These are phyloP conservation scores for Coffea canephora DNA, from an alignment of 257 asterid species.

Conservation along the genomic window DNA sequence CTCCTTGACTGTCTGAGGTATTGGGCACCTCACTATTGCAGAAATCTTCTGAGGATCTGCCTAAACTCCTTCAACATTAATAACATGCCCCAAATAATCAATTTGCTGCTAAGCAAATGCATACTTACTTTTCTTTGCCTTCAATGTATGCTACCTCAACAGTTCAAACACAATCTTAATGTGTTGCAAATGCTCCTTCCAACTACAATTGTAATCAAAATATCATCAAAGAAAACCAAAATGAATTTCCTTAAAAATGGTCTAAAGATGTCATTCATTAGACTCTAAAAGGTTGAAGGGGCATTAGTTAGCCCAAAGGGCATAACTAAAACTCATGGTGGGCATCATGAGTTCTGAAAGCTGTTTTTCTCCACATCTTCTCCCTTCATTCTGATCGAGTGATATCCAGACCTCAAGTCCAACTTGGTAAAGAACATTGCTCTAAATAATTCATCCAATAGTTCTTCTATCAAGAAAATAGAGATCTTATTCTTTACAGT, in stretches of 20 bases:
- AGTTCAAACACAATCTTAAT: accelerated
- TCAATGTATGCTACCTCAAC: not conserved
- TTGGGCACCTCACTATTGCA: not conserved
- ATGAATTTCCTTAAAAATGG: too few relatives aligned
- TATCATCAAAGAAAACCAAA: not conserved
- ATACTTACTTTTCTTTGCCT: not conserved
- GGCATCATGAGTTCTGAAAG: not conserved
- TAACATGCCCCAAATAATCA: not conserved
- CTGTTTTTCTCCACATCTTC: not conserved
- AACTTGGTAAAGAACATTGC: not conserved
- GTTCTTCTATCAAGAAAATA: not conserved
- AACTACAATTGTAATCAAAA: not conserved
- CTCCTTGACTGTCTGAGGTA: not conserved
- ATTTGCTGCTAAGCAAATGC: not conserved
- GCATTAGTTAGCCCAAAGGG: too few relatives aligned
- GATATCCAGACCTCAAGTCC: not conserved
- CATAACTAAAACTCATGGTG: too few relatives aligned
- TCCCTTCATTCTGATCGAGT: not conserved
- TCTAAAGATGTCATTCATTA: too few relatives aligned
- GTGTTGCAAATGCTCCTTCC: not conserved
- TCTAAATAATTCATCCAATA: not conserved
- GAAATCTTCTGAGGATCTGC: not conserved
- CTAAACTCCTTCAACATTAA: not conserved
- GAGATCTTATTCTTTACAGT: not conserved
- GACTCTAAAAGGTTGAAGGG: too few relatives aligned